Base-by-base conservation (phyloP, 129 eudicot genomes). In the Arctium minus region DNA sequence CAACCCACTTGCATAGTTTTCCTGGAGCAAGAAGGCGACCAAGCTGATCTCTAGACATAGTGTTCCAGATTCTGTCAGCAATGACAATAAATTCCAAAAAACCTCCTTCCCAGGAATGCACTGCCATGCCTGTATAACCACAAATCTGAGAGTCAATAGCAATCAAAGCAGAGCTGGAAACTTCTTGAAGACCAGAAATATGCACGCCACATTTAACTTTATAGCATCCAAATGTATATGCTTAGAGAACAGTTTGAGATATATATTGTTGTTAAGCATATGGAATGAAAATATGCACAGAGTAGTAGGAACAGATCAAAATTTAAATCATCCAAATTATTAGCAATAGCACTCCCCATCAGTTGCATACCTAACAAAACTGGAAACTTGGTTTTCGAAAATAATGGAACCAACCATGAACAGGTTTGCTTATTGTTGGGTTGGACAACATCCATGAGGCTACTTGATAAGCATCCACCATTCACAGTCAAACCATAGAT, bases 11-110 rank as follows among this genome's bases (percentile, higher is more conserved):
- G 90, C 92, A 77, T 89, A 91, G 62, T 86, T 91, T 72, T 91
- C 96, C 87, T 93, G 93, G 70, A 91, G 92, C 77, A 93, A 85
- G 86, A 93, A 93, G 5, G 93, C 97, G 46, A 91, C 48, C 85
- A 93, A 78, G 88, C 96, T 93, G 79, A 93, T 85, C 85, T 93
- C 97, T 69, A 93, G 78, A 70, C 86, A 88, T 39, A 93, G 88
- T 86, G 89, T 91, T 75, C 92, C 97, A 81, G 91, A 86, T 70
- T 88, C 88, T 13, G 97, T 86, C 73, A 87, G 70, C 84, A 93
- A 72, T 37, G 97, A 93, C 85, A 93, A 81, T 33, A 93, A 80
- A 83, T 91, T 91, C 95, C 95, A 93, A 50, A 88, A 83, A 72
- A 85, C 70, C 46, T 84, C 84, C 85, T 91, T 91, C 86, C 83